Percentiles rank a stretch among this genome's conserved stretches.
Evolutionary conservation across 2,329 filamentous ascomycete species (phyloP).

Genomic region (Sporothrix humicola): DNA sequence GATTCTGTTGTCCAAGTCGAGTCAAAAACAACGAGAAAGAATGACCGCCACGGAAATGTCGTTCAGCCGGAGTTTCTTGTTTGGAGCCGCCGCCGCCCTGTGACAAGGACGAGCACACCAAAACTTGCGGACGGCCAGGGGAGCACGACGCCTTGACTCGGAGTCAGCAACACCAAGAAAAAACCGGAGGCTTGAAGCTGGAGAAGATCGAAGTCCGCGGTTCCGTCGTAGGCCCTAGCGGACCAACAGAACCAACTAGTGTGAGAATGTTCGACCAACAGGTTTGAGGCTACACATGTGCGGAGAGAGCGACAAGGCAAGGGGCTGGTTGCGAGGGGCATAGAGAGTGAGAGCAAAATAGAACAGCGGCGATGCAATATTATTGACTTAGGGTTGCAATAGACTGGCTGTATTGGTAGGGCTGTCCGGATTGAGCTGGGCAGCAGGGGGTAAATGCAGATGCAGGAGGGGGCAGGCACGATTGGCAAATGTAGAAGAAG

Average conservation of each 20-base stretch:
- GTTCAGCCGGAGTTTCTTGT: neutral
- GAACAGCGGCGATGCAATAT: conserved; percentile 4
- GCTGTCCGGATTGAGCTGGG: conserved; percentile 3
- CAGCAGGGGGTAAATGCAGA: neutral
- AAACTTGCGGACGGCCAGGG: neutral
- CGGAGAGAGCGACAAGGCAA: conserved; percentile 17
- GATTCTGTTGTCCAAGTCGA: neutral
- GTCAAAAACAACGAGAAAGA: neutral
- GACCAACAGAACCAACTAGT: neutral
- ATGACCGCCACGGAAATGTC: neutral
- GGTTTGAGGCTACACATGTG: neutral
- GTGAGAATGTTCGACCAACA: conserved; percentile 1
- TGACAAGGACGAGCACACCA: neutral
- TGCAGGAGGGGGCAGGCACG: conserved; percentile 1
- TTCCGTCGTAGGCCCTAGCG: neutral
- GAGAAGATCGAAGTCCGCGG: neutral
- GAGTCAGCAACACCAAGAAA: conserved; percentile 14
- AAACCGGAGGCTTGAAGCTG: neutral
- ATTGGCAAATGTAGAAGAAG: neutral
- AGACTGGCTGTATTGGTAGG: neutral
- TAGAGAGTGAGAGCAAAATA: neutral
- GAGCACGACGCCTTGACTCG: neutral
- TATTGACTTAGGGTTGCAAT: neutral
- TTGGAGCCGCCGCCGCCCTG: neutral
- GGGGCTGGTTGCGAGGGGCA: neutral